Base-by-base conservation (phyloP, 306 rosid genomes). In the Biancaea sappan region DNA sequence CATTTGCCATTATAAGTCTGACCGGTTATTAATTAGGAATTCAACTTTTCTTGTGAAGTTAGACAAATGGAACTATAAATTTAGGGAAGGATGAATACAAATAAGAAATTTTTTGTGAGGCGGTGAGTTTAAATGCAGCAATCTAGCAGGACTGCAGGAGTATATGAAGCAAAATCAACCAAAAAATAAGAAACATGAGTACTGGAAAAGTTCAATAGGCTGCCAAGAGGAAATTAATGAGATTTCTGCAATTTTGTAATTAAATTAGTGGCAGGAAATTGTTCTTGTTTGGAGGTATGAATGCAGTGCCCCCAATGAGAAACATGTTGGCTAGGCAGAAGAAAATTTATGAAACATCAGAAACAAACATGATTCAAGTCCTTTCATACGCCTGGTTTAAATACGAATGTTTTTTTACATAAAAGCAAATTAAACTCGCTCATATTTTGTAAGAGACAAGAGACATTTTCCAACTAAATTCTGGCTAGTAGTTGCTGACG, bases 161-260 rank as follows among this genome's bases (percentile, higher is more conserved):
- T 34, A 6, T n/a, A 34, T 8, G 8, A 19, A 3, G 29, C n/a
- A 29, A n/a, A n/a, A n/a, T 25, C 48, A 35, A 31, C 28, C 28
- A 60, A 18, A 8, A 60, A 60, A 34, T 18, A 34, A 34, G 12
- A 60, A 34, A 2, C 14, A 18, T 7, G 43, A 3, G 16, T 1
- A 38, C 2, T 65, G 71, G 9, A 48, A 62, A 82, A 46, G 62
- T 69, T 82, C 56, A 58, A 78, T 82, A 73, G 38, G 69, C 40
- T 68, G 1, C 81, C 75, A 68, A 34, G 18, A 4, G 8, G 13
- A 59, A 61, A n/a, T 3, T 8, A 1, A 35, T 2, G 1, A 19
- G 5, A 56, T 34, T 62, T 19, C 28, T 18, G 48, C 46, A 34
- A 38, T 63, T 63, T 19, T 10, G 29, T 63, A 21, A 63, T 63